phyloP scores from a whole-genome alignment of 2,329 filamentous ascomycete species.

The Talaromyces sp. region DNA sequence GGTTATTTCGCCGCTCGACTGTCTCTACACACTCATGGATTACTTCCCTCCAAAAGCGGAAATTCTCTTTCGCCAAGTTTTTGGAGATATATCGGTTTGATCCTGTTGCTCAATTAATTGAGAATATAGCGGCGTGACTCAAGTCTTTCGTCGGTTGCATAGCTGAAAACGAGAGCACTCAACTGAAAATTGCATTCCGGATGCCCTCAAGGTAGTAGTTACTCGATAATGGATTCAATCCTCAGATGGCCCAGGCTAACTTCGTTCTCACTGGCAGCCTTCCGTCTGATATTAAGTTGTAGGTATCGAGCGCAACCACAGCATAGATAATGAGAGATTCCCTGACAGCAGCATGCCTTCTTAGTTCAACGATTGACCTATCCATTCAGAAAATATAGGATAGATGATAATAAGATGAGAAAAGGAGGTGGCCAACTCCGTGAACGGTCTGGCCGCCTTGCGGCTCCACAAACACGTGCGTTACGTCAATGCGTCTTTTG shows the following conservation, averaged over 20 bases:
- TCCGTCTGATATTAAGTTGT: neutral
- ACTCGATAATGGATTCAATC: neutral
- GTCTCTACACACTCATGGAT: neutral
- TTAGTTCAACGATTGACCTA: neutral
- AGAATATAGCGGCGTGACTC: slow-evolving; percentile 9
- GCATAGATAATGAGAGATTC: neutral
- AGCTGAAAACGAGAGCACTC: neutral
- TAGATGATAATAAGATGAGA: neutral
- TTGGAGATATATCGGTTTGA: slow-evolving; percentile 1
- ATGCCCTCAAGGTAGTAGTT: neutral
- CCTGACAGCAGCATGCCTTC: neutral
- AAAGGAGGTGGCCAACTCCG: neutral
- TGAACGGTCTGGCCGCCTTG: slow-evolving; percentile 3
- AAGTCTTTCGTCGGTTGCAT: neutral
- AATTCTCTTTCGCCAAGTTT: slow-evolving; percentile 1
- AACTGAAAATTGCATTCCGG: neutral
- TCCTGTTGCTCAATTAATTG: neutral
- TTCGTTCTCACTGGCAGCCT: neutral
- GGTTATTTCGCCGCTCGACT: neutral
- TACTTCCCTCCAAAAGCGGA: neutral
- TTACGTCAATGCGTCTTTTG: slow-evolving; percentile 7
- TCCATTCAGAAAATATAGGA: neutral
- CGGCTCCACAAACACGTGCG: slow-evolving; percentile 10
- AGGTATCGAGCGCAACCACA: neutral
- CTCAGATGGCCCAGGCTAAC: neutral